These are phyloP conservation scores for Solanum rostratum DNA, from an alignment of 257 asterid species.

Conservation along the genomic window DNA sequence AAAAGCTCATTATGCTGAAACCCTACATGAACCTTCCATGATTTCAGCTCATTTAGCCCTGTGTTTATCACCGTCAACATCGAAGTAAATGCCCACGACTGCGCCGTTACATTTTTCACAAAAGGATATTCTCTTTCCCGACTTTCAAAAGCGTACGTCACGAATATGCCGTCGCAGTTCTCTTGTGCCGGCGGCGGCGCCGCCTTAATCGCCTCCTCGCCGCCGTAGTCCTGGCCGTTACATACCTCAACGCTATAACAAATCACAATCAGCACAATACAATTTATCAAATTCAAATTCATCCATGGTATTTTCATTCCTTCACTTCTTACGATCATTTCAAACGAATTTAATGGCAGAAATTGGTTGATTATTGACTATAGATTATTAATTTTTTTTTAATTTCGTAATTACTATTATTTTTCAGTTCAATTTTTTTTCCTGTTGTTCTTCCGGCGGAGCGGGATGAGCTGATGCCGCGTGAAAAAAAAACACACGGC, in stretches of 20 bases:
- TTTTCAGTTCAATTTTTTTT: not conserved
- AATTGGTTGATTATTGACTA: not conserved
- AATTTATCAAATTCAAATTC: not conserved
- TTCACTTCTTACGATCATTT: not conserved
- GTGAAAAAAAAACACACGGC: slow-evolving; percentile 1
- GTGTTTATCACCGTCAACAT: slow-evolving; percentile 39
- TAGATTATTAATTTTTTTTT: no score
- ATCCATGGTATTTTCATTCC: slow-evolving; percentile 34
- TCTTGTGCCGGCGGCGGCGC: slow-evolving; percentile 37
- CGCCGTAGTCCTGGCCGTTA: slow-evolving; percentile 37
- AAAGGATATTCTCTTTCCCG: slow-evolving; percentile 61
- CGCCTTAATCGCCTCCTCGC: slow-evolving; percentile 5
- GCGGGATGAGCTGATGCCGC: not conserved
- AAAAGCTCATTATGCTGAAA: slow-evolving; percentile 66
- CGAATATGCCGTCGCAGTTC: slow-evolving; percentile 54
- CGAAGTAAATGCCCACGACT: slow-evolving; percentile 73
- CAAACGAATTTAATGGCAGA: not conserved
- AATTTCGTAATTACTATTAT: not conserved
- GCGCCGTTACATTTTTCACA: slow-evolving; percentile 68
- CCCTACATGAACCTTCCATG: slow-evolving; percentile 55
- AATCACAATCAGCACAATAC: slow-evolving; percentile 15
- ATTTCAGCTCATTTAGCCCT: slow-evolving; percentile 48
- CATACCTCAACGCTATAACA: not conserved
- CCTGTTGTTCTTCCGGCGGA: not conserved
- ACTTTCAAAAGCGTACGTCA: slow-evolving; percentile 48